Evolutionary conservation across 352 stramenopile genomes (phyloP).

Genomic region (Globisporangium sylvaticum): DNA sequence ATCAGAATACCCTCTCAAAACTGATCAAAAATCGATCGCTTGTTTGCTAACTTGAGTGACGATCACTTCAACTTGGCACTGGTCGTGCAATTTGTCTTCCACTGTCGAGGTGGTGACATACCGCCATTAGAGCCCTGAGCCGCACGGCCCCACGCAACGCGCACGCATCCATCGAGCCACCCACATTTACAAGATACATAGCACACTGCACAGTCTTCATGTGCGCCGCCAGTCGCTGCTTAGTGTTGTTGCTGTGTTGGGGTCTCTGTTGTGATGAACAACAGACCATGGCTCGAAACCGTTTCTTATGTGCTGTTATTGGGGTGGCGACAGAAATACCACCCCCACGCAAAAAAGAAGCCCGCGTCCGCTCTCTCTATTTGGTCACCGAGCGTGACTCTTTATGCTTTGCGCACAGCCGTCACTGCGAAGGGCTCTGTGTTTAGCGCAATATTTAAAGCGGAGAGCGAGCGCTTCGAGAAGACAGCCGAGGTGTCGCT

Average conservation of each 20-base stretch:
- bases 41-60: background rate
- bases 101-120: background rate
- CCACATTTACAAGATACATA: background rate
- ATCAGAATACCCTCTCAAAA: background rate
- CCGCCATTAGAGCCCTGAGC: background rate
- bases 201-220: background rate
- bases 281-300: background rate
- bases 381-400: background rate
- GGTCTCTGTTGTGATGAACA: background rate
- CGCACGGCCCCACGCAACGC: background rate
- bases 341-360: background rate
- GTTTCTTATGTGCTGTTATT: slow-evolving; percentile 3
- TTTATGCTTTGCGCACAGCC: background rate
- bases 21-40: background rate
- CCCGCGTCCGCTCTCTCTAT: background rate
- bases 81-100: too few relatives aligned
- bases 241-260: background rate
- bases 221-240: background rate
- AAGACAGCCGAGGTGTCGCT: background rate
- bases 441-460: background rate
- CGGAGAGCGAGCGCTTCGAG: too few relatives aligned
- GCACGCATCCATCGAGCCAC: background rate
- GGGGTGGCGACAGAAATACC: slow-evolving; percentile 1
- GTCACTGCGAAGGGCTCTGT: background rate
- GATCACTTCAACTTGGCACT: slow-evolving; percentile 1